phyloP scores from a whole-genome alignment of 768 basidiomycete genomes.

The Coprinellus micaceus region DNA sequence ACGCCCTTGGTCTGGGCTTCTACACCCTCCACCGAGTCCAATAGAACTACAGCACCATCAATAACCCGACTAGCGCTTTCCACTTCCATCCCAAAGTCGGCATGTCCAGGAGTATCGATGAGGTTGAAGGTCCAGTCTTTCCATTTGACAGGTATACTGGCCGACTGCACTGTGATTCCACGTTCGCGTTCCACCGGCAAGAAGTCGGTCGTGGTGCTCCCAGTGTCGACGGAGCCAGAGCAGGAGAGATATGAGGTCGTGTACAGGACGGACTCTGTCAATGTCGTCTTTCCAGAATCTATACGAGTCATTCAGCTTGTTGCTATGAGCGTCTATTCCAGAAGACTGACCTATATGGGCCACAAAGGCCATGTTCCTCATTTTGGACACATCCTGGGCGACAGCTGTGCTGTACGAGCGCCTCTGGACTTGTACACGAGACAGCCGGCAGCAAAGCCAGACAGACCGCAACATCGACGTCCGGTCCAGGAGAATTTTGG shows the following conservation, averaged over 20 bases:
- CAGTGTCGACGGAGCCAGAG: constrained; percentile 83
- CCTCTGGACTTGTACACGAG: neutral
- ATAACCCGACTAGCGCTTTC: constrained; percentile 89
- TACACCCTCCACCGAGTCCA: constrained; percentile 90
- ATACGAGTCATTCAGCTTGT: neutral
- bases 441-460: constrained; percentile 5
- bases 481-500: constrained; percentile 15
- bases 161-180: constrained; percentile 90
- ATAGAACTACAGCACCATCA: constrained; percentile 83
- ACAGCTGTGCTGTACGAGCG: constrained; percentile 29
- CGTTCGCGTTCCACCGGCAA: constrained; percentile 85
- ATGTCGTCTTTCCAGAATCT: constrained; percentile 89
- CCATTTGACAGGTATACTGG: constrained; percentile 87
- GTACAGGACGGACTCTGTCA: constrained; percentile 83
- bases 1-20: constrained; percentile 89
- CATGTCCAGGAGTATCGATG: constrained; percentile 89
- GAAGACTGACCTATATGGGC: constrained; percentile 72
- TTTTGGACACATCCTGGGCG: constrained; percentile 36
- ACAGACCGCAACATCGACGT: constrained; percentile 4
- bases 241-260: constrained; percentile 67
- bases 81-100: constrained; percentile 96
- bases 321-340: constrained; percentile 1
- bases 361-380: constrained; percentile 83
- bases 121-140: constrained; percentile 82
- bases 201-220: constrained; percentile 89